phyloP scores from a whole-genome alignment of 371 early-diverging fungal species.

The Mucor racemosus region DNA sequence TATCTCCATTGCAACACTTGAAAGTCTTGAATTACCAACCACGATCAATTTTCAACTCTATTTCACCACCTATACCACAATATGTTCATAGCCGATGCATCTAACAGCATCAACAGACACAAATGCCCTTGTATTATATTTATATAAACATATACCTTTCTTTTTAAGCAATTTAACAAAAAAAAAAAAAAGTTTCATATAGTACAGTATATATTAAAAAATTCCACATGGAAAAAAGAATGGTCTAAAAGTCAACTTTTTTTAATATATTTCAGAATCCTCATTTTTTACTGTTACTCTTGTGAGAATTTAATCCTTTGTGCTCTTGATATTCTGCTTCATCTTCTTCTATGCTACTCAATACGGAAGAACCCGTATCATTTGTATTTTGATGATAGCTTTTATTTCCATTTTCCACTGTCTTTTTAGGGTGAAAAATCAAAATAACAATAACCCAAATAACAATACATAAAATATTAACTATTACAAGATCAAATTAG shows the following conservation, averaged over 20 bases:
- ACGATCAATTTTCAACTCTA: slow-evolving; percentile 18
- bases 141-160: slow-evolving; percentile 1
- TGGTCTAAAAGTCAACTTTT: slow-evolving; percentile 1
- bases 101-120: not conserved
- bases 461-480: slow-evolving; percentile 39
- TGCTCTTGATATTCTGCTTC: slow-evolving; percentile 1
- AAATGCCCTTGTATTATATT: not conserved
- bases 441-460: slow-evolving; percentile 47
- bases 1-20: slow-evolving; percentile 20
- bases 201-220: not conserved
- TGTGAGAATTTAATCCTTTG: not conserved
- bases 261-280: not conserved
- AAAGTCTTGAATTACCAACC: slow-evolving; percentile 27
- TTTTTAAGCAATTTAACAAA: not conserved
- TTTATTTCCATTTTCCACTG: not conserved
- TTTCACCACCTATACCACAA: slow-evolving; percentile 12
- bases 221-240: not conserved
- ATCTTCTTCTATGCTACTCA: not conserved
- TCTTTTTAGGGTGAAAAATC: slow-evolving; percentile 49
- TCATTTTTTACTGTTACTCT: not conserved
- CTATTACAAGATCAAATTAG: slow-evolving; percentile 18
- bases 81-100: slow-evolving; percentile 23
- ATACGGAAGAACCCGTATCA: not conserved
- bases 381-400: not conserved
- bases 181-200: not conserved